Percentiles rank a stretch among this genome's conserved stretches.
Evolutionary conservation across 1,284 basidiomycete species (phyloP).

Genomic region (Ustilago vetiveriae): DNA sequence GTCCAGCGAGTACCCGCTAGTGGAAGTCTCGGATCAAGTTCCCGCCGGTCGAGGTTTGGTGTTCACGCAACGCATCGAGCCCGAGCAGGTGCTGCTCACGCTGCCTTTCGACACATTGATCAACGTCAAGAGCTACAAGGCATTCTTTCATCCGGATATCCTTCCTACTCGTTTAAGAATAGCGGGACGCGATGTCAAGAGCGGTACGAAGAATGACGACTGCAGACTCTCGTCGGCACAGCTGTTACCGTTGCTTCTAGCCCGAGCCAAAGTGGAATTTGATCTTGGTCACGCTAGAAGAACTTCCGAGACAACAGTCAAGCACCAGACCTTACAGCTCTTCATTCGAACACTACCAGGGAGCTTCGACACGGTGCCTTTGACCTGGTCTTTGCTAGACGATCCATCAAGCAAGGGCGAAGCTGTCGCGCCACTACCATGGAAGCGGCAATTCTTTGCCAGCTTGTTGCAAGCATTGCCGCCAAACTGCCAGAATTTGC

Average conservation of each 20-base stretch:
- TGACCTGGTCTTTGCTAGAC: constrained; percentile 39
- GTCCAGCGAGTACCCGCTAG: background rate
- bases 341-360: constrained; percentile 49
- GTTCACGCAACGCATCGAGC: constrained; percentile 21
- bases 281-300: background rate
- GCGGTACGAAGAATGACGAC: background rate
- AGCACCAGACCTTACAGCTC: constrained; percentile 19
- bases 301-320: background rate
- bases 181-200: background rate
- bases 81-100: constrained; percentile 29
- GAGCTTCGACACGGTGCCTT: constrained; percentile 42
- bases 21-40: constrained; percentile 28
- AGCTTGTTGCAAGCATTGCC: constrained; percentile 37
- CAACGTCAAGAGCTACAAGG: constrained; percentile 30
- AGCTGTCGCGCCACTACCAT: background rate
- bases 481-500: constrained; percentile 11
- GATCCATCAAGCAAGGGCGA: background rate
- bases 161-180: constrained; percentile 7
- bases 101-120: constrained; percentile 23
- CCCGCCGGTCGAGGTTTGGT: constrained; percentile 47
- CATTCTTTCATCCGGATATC: constrained; percentile 18
- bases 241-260: constrained; percentile 30
- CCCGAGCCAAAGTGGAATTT: constrained; percentile 15
- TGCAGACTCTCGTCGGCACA: constrained; percentile 24
- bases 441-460: constrained; percentile 16